Percentiles rank a stretch among this genome's conserved stretches.
Evolutionary conservation across 805 yeast genomes (phyloP).

Genomic region (Yarrowia sp.): DNA sequence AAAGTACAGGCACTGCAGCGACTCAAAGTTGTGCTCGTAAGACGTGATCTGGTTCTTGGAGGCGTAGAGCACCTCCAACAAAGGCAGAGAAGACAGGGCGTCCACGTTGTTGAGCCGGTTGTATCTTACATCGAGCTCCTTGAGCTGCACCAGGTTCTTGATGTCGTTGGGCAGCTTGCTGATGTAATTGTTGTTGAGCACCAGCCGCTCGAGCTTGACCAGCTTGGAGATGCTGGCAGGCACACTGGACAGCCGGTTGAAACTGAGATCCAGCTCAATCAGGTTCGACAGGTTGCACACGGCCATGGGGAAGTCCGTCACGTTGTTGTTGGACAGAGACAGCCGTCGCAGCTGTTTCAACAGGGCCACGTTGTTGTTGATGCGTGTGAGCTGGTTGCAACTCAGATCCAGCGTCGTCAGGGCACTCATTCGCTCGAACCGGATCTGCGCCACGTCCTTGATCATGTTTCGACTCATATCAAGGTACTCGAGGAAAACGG

Average conservation of each 20-base stretch:
- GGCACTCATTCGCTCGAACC: slow-evolving; percentile 51
- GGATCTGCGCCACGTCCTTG: slow-evolving; percentile 47
- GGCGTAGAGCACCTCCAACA: slow-evolving; percentile 67
- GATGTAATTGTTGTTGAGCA: slow-evolving; percentile 70
- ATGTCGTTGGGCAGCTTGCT: slow-evolving; percentile 54
- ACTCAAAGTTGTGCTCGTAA: slow-evolving; percentile 60
- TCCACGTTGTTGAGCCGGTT: slow-evolving; percentile 56
- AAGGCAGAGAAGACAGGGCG: slow-evolving; percentile 55
- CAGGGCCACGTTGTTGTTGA: slow-evolving; percentile 61
- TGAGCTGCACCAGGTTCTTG: slow-evolving; percentile 52
- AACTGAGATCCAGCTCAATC: slow-evolving; percentile 72
- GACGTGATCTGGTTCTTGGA: slow-evolving; percentile 74
- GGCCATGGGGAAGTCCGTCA: slow-evolving; percentile 55
- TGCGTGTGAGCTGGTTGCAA: slow-evolving; percentile 64
- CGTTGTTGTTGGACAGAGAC: slow-evolving; percentile 76
- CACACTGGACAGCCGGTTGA: slow-evolving; percentile 62
- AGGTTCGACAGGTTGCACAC: slow-evolving; percentile 59
- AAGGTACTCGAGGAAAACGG: slow-evolving; percentile 61
- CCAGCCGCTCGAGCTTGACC: slow-evolving; percentile 61
- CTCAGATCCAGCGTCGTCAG: slow-evolving; percentile 62
- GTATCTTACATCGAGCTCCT: slow-evolving; percentile 73
- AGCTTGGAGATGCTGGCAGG: slow-evolving; percentile 64
- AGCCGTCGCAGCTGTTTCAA: slow-evolving; percentile 43
- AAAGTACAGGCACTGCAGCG: slow-evolving; percentile 65
- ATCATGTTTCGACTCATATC: slow-evolving; percentile 79